Percentiles rank a stretch among this genome's conserved stretches.
Evolutionary conservation across 2,329 filamentous ascomycete species (phyloP).

Genomic region (Xylaria polymorpha): DNA sequence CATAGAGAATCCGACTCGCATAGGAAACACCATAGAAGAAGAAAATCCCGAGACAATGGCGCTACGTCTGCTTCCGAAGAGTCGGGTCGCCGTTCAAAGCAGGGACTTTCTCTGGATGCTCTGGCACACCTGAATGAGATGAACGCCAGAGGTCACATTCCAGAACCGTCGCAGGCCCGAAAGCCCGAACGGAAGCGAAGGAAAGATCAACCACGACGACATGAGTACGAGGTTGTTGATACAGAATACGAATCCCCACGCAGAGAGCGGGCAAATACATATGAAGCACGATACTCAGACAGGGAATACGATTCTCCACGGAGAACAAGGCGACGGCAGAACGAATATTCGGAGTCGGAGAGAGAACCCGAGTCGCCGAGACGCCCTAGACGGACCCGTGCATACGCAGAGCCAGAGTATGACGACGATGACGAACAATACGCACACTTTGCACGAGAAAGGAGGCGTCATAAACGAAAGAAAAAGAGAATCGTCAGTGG

Average conservation of each 20-base stretch:
- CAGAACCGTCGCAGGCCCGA: conserved; percentile 53
- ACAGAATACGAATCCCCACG: conserved; percentile 50
- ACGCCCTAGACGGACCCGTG: conserved; percentile 38
- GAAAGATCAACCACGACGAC: conserved; percentile 49
- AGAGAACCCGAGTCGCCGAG: conserved; percentile 41
- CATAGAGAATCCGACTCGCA: conserved; percentile 46
- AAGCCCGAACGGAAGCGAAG: conserved; percentile 56
- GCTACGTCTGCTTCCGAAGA: conserved; percentile 52
- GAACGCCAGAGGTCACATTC: conserved; percentile 59
- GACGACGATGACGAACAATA: conserved; percentile 39
- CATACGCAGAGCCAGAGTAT: conserved; percentile 31
- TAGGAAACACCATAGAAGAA: conserved; percentile 53
- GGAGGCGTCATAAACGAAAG: conserved; percentile 55
- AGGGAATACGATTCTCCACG: conserved; percentile 41
- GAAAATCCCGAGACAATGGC: conserved; percentile 50
- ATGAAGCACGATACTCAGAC: conserved; percentile 41
- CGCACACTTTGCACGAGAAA: conserved; percentile 37
- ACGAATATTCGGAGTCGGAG: conserved; percentile 42
- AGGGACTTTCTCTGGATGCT: conserved; percentile 62
- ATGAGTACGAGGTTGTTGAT: conserved; percentile 42
- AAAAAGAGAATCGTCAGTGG: conserved; percentile 76
- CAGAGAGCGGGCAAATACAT: conserved; percentile 38
- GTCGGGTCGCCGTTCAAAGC: conserved; percentile 45
- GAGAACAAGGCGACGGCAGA: conserved; percentile 39
- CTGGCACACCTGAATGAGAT: conserved; percentile 73